Evolutionary conservation across 768 basidiomycete species (phyloP).

Genomic region (Rhodocollybia butyracea): DNA sequence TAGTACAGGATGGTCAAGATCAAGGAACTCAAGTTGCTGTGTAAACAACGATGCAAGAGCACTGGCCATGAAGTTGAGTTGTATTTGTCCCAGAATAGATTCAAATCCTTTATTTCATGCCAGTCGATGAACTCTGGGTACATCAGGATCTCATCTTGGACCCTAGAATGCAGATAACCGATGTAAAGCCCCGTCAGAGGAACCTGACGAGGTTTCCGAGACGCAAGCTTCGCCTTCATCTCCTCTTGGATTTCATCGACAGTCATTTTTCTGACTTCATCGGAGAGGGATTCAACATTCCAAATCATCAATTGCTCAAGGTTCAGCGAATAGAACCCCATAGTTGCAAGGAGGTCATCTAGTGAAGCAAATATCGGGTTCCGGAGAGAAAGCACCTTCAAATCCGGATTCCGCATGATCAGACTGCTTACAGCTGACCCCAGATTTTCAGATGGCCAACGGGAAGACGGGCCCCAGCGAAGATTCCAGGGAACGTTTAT

Average conservation of each 20-base stretch:
- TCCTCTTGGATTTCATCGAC: not conserved
- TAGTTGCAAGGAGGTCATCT: not conserved
- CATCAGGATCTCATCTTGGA: not conserved
- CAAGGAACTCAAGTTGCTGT: not conserved
- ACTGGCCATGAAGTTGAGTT: not conserved
- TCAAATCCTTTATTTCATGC: not conserved
- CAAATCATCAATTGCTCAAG: not conserved
- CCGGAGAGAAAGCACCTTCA: not conserved
- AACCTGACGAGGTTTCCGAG: not conserved
- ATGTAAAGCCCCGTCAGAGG: not conserved
- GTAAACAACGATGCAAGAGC: conserved; percentile 1
- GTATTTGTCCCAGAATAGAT: not conserved
- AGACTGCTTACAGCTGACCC: not conserved
- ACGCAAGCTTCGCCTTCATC: not conserved
- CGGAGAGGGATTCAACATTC: not conserved
- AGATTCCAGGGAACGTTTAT: conserved; percentile 1
- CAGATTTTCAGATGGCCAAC: not conserved
- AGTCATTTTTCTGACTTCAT: not conserved
- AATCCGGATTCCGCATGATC: not conserved
- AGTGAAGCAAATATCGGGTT: not conserved
- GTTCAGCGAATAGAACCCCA: not conserved
- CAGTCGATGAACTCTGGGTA: not conserved
- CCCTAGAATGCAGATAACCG: not conserved
- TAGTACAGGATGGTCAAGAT: not conserved
- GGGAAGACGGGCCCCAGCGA: not conserved